Evolutionary conservation across 176 grass and related monocot genomes (phyloP), one percentile per base, ranked within the genome.

Genomic region (Eremochloa ophiuroides): DNA sequence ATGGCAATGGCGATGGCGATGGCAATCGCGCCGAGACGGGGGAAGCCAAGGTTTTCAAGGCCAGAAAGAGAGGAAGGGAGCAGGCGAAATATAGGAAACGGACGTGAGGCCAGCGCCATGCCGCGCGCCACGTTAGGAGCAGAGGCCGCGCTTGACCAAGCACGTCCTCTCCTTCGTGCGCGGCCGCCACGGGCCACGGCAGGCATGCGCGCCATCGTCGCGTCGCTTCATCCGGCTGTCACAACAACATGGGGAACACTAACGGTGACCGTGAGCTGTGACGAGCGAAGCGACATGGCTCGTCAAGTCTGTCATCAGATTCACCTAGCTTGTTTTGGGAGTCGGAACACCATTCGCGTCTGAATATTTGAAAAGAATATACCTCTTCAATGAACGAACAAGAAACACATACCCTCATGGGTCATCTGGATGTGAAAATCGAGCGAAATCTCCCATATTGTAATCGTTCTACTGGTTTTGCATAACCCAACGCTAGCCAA

Each of bases 91-190:
- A 85, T 89, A 89, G 78, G 78, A 44, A 9, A 8, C 28, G 17
- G 43, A 67, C 12, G 58, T 29, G 58, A 61, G 26, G 25, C 58
- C 56, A 1, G 37, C 74, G 86, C 29, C 53, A 71, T 56, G 64
- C 70, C 76, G 72, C 78, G 82, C 20, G 69, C 69, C 62, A 62
- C 44, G 44, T 77, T 82, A 3, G 71, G 77, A 42, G 69, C 70
- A 79, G n/a, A 47, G 41, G 67, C 46, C 42, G 14, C 62, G 39
- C 14, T 76, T 85, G 87, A 82, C 83, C 87, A 89, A 71, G 77
- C 65, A 70, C 76, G 82, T 84, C 69, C 41, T 23, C 76, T 84
- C 48, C 75, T 39, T 25, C 38, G n/a, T 22, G 77, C 30, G 46
- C 71, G 22, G 18, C 47, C 46, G 16, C 14, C 17, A 4, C 34